phyloP scores from a whole-genome alignment of 2,329 filamentous ascomycete genomes.

The Ophiostoma himal-ulmi region DNA sequence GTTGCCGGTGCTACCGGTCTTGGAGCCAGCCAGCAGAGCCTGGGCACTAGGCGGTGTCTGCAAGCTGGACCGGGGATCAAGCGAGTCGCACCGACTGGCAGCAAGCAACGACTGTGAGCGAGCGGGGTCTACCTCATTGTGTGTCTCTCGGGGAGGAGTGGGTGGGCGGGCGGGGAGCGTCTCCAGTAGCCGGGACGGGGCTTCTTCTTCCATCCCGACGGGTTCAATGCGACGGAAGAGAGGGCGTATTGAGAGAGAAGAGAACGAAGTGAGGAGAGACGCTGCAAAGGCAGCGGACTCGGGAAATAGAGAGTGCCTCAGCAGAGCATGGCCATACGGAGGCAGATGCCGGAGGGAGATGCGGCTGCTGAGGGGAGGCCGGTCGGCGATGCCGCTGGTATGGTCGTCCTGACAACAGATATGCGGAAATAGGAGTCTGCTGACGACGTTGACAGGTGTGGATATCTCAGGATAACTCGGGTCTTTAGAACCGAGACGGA shows the following conservation, averaged over 20 bases:
- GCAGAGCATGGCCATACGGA: slow-evolving; percentile 18
- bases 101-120: slow-evolving; percentile 34
- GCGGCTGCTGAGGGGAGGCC: background rate
- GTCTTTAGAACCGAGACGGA: background rate
- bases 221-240: background rate
- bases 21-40: slow-evolving; percentile 35
- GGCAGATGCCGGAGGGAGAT: background rate
- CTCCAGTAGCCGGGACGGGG: slow-evolving; percentile 43
- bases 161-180: slow-evolving; percentile 55
- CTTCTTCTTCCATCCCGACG: slow-evolving; percentile 35
- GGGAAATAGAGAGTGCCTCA: slow-evolving; percentile 9
- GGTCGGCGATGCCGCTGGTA: background rate
- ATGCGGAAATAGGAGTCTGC: background rate
- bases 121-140: slow-evolving; percentile 35
- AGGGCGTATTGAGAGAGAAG: background rate
- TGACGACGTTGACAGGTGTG: too few relatives aligned
- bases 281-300: slow-evolving; percentile 18
- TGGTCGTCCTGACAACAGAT: background rate
- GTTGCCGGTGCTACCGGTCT: slow-evolving; percentile 35
- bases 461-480: too few relatives aligned
- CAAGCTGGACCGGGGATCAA: slow-evolving; percentile 38
- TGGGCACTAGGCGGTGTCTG: slow-evolving; percentile 50
- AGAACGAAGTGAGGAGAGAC: background rate
- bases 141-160: slow-evolving; percentile 59
- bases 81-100: slow-evolving; percentile 31